Conservation (phyloP, 78 protist genomes). For the Ministeria vibrans region DNA sequence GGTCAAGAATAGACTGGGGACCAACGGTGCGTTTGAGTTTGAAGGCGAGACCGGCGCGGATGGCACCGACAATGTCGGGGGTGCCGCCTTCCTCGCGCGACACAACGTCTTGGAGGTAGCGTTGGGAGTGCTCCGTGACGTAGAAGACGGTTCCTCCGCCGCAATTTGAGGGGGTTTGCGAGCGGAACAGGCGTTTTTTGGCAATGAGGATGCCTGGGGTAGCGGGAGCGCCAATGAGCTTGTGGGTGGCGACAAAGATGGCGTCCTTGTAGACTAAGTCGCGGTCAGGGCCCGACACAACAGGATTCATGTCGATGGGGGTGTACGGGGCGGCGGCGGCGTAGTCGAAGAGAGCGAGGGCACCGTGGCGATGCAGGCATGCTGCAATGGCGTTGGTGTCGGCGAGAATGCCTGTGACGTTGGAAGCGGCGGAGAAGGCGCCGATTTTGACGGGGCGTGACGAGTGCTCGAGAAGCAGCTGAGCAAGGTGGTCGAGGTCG, state of each 20-base stretch:
- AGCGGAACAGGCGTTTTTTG: constrained; percentile 34
- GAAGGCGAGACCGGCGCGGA: constrained; percentile 70
- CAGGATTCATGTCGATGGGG: constrained; percentile 52
- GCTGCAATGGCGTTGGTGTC: constrained; percentile 49
- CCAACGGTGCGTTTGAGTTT: constrained; percentile 20
- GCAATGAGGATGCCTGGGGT: constrained; percentile 76
- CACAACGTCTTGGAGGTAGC: constrained; percentile 47
- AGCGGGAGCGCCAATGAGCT: constrained; percentile 81
- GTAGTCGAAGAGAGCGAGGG: constrained; percentile 72
- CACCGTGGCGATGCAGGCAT: constrained; percentile 57
- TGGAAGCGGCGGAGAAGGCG: constrained; percentile 75
- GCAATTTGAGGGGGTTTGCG: neutral
- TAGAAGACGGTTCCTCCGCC: constrained; percentile 86
- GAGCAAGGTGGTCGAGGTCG: constrained; percentile 37
- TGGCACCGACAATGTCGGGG: constrained; percentile 75
- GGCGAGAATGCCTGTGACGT: constrained; percentile 73
- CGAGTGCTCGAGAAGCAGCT: neutral
- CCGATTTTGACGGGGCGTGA: constrained; percentile 50
- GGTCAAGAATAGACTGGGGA: neutral
- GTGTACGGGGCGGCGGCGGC: constrained; percentile 83
- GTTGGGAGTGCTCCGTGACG: constrained; percentile 54
- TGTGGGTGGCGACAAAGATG: constrained; percentile 78
- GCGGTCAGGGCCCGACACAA: neutral
- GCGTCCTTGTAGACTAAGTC: constrained; percentile 60
- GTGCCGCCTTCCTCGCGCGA: constrained; percentile 89